Conservation (phyloP, 2,329 filamentous ascomycete species). For the Lizonia empirigonia region DNA sequence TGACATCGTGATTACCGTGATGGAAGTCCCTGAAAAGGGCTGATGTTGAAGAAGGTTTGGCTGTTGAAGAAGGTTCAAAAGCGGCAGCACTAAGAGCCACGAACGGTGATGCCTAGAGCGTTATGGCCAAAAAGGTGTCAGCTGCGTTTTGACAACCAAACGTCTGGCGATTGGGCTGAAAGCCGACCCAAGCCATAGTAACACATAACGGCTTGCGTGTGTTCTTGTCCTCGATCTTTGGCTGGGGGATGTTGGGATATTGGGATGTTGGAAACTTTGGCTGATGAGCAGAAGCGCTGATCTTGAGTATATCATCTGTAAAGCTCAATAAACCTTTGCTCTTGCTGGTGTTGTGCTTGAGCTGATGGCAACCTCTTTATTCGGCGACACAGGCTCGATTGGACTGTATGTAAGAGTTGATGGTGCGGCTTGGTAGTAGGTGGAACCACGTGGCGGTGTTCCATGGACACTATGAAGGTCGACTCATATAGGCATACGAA, state of each 20-base stretch:
- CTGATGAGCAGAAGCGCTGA: constrained; percentile 4
- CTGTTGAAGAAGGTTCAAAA: constrained; percentile 1
- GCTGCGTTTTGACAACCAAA: background rate
- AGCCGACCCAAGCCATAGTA: constrained; percentile 7
- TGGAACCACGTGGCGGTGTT: constrained; percentile 20
- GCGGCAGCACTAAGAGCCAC: constrained; percentile 1
- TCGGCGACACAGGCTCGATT: constrained; percentile 2
- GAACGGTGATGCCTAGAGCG: background rate
- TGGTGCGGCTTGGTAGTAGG: constrained; percentile 6
- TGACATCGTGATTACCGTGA: background rate
- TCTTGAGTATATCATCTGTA: background rate
- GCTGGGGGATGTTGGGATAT: background rate
- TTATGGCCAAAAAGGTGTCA: constrained; percentile 1
- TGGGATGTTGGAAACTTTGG: constrained; percentile 8
- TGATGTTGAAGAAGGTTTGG: background rate
- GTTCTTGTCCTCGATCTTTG: background rate
- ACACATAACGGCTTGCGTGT: constrained; percentile 5
- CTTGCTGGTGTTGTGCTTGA: constrained; percentile 2
- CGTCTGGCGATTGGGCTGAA: constrained; percentile 1
- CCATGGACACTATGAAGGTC: constrained; percentile 3
- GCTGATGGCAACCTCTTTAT: background rate
- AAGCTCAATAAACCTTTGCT: background rate
- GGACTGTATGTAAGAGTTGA: constrained; percentile 1
- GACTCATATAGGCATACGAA: constrained; percentile 9
- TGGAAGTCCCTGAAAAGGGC: background rate